These are phyloP conservation scores for Apostasia shenzhenica DNA, from an alignment of 106 monocot genomes.

Conservation along the genomic window DNA sequence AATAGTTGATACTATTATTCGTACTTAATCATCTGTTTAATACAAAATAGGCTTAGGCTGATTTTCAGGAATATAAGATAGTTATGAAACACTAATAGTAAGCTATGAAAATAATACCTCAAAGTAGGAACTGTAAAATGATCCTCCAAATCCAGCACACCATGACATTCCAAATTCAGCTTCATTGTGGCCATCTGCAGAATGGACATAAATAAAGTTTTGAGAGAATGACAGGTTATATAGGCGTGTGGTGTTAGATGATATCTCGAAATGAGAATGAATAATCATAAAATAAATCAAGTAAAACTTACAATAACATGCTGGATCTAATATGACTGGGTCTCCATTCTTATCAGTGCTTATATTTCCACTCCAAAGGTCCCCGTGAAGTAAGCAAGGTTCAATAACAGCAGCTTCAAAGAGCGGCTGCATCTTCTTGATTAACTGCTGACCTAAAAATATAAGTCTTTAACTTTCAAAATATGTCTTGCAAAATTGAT, in stretches of 20 bases:
- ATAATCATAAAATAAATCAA: background rate
- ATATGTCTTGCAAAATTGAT: no score
- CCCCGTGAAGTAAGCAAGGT: constrained; percentile 93
- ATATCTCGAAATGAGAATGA: background rate
- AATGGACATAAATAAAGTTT: background rate
- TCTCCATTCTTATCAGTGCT: constrained; percentile 87
- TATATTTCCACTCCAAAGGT: constrained; percentile 94
- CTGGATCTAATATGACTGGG: constrained; percentile 93
- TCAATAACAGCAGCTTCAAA: constrained; percentile 76
- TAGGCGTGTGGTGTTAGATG: no score
- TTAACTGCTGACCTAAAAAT: constrained; percentile 55
- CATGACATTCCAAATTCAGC: constrained; percentile 99
- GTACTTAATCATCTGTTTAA: no score
- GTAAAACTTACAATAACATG: constrained; percentile 80
- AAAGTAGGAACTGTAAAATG: constrained; percentile 85
- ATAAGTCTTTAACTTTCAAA: no score
- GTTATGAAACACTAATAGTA: no score
- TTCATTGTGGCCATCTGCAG: constrained; percentile 94
- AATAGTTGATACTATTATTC: no score
- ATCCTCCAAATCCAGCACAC: constrained; percentile 97
- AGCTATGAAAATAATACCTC: constrained; percentile 36
- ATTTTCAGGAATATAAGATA: no score
- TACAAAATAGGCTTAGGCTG: no score
- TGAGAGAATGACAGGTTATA: no score
- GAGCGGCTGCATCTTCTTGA: constrained; percentile 66